Evolutionary conservation across 345 rosid genomes (phyloP).

Genomic region (Salix purpurea): DNA sequence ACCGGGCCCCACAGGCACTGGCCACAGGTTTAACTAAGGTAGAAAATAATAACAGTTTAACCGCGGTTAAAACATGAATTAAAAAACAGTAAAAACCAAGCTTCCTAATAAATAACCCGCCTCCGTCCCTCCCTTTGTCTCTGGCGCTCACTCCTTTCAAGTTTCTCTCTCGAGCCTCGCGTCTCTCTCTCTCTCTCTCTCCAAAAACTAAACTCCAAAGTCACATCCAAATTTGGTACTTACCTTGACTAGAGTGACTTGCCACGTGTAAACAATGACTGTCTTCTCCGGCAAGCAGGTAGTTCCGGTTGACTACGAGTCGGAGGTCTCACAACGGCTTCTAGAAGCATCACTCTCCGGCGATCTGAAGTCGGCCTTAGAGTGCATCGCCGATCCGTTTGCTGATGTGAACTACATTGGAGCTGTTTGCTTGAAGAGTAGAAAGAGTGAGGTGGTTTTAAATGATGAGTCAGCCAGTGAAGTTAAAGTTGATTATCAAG

Average conservation of each 20-base stretch:
- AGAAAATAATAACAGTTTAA: background rate
- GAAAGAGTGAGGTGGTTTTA: slow-evolving; percentile 65
- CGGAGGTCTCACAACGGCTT: slow-evolving; percentile 78
- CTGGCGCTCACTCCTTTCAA: slow-evolving; percentile 63
- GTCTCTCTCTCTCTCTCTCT: slow-evolving; percentile 12
- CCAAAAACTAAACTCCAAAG: too few species aligned
- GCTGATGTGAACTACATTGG: slow-evolving; percentile 89
- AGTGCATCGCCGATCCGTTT: slow-evolving; percentile 60
- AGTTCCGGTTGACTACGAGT: slow-evolving; percentile 85
- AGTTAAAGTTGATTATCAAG: slow-evolving; percentile 62
- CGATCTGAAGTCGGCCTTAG: slow-evolving; percentile 56
- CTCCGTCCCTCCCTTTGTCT: slow-evolving; percentile 3
- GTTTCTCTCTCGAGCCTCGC: slow-evolving; percentile 42
- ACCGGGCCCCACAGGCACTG: slow-evolving; percentile 11
- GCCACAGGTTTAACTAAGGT: background rate
- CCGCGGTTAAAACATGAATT: slow-evolving; percentile 8
- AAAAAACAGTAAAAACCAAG: background rate
- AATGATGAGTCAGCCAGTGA: slow-evolving; percentile 60
- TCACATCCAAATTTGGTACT: too few species aligned
- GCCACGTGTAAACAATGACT: slow-evolving; percentile 41
- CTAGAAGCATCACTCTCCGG: slow-evolving; percentile 66
- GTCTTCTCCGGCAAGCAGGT: slow-evolving; percentile 84
- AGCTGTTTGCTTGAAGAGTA: slow-evolving; percentile 62
- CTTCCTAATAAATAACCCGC: slow-evolving; percentile 34
- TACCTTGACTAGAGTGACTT: too few species aligned